Evolutionary conservation across 331 rosid genomes (phyloP), one percentile per base, ranked within the genome.

Genomic region (Malus hybrid): DNA sequence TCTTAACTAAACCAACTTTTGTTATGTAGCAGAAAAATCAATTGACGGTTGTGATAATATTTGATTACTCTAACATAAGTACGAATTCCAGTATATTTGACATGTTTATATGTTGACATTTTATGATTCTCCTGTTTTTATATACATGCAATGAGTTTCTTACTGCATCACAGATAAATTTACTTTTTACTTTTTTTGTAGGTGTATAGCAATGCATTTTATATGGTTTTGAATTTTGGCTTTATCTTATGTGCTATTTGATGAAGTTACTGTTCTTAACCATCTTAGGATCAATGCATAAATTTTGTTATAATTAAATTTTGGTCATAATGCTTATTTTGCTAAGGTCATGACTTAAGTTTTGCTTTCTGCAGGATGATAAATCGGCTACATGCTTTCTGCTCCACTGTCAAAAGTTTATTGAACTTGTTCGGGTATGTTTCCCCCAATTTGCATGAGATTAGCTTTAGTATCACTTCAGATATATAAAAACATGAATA

Each of bases 391-490:
- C 87, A 56, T 95, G 97, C 89, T 92, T 95, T 86, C 93, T 92
- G 63, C 98, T 95, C 77, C 93, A 92, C 80, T 90, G 97, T 84
- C 99, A 95, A 79, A 92, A 92, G 53, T 92, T 95, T 77, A 90
- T 95, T 29, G 98, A 95, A 81, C 83, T 95, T 80, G 98, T 95
- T 78, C 95, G 96, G 91, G 99, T 95, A 95, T 79, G 71, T 80
- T 79, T 39, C 46, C 73, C 80, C 13, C 68, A 78, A 34, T 78
- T 73, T 66, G 73, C 73, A 39, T 61, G 29, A 36, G 64, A 50
- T 63, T 39, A 13, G 55, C 28, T 30, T 73, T 57, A 33, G 6
- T 69, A 46, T 42, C 32, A 62, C 66, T 29, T 32, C 10, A 26
- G 39, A 15, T 58, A 52, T 3, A 63, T 28, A 15, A 29, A 15